Percentiles rank a stretch among this genome's conserved stretches.
Evolutionary conservation across 2,329 filamentous ascomycete species (phyloP).

Genomic region (Arthrocladium fulminans): DNA sequence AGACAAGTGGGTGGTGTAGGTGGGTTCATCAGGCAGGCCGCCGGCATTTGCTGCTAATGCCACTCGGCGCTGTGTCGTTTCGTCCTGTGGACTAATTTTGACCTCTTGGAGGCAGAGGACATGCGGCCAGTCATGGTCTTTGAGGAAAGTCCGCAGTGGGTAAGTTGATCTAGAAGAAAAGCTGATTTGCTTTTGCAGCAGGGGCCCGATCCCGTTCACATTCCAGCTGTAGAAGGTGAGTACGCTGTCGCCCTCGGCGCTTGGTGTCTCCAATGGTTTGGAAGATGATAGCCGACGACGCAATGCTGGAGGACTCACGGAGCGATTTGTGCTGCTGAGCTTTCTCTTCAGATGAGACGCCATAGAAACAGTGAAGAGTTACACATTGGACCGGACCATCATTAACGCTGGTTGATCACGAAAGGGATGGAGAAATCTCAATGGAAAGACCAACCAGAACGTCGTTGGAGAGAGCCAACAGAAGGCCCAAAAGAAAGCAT

Average conservation of each 20-base stretch:
- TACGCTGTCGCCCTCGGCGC: neutral
- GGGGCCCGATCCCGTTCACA: slow-evolving; percentile 39
- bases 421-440: too few species aligned
- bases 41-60: slow-evolving; percentile 29
- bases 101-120: slow-evolving; percentile 43
- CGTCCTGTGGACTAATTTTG: slow-evolving; percentile 37
- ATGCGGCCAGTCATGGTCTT: slow-evolving; percentile 37
- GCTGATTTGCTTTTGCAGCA: slow-evolving; percentile 34
- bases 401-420: too few species aligned
- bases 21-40: slow-evolving; percentile 22
- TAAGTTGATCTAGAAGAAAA: slow-evolving; percentile 29
- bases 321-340: slow-evolving; percentile 10
- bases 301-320: slow-evolving; percentile 6
- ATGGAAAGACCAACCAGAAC: too few species aligned
- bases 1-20: slow-evolving; percentile 38
- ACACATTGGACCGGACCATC: neutral
- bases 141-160: slow-evolving; percentile 35
- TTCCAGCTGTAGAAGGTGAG: slow-evolving; percentile 39
- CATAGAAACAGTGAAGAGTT: neutral
- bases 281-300: neutral
- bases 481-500: too few species aligned
- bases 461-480: too few species aligned
- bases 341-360: slow-evolving; percentile 12
- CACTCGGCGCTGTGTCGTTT: slow-evolving; percentile 32
- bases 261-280: neutral